A percentile compares a stretch with the other conserved stretches of the same genome.
These are phyloP conservation scores for Neofusicoccum laricinum DNA, from an alignment of 2,329 filamentous ascomycete species.

Conservation along the genomic window DNA sequence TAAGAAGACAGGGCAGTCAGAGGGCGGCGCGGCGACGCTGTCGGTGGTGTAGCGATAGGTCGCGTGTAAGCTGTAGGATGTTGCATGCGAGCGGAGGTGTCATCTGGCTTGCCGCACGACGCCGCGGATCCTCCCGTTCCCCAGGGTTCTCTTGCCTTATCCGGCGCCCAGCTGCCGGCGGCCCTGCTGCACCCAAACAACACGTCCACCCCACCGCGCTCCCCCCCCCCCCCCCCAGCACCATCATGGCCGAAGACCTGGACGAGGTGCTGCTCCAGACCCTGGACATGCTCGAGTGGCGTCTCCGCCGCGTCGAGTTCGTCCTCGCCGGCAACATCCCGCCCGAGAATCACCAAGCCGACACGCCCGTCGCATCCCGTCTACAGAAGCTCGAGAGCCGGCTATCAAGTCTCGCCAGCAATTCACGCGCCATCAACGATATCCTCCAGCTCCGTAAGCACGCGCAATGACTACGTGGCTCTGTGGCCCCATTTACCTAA, in stretches of 20 bases:
- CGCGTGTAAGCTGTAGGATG: background rate
- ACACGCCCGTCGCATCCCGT: slow-evolving; percentile 30
- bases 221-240: background rate
- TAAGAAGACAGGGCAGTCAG: background rate
- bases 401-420: slow-evolving; percentile 38
- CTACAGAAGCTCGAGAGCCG: slow-evolving; percentile 37
- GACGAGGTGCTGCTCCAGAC: slow-evolving; percentile 42
- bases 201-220: background rate
- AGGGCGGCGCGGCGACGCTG: background rate
- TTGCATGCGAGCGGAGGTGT: slow-evolving; percentile 16
- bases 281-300: slow-evolving; percentile 43
- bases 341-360: slow-evolving; percentile 23
- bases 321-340: slow-evolving; percentile 36
- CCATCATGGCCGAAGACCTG: slow-evolving; percentile 29
- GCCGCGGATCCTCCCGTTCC: slow-evolving; percentile 2
- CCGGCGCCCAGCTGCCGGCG: background rate
- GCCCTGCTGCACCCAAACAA: background rate
- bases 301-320: slow-evolving; percentile 44
- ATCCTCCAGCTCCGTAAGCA: slow-evolving; percentile 38
- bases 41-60: background rate
- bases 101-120: background rate
- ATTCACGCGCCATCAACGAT: slow-evolving; percentile 39
- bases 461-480: background rate
- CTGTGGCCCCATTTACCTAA: background rate
- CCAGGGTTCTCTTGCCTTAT: slow-evolving; percentile 11